A percentile compares a stretch with the other conserved stretches of the same genome.
Evolutionary conservation across 257 asterid species (phyloP).

Genomic region (Solanum chmielewskii): DNA sequence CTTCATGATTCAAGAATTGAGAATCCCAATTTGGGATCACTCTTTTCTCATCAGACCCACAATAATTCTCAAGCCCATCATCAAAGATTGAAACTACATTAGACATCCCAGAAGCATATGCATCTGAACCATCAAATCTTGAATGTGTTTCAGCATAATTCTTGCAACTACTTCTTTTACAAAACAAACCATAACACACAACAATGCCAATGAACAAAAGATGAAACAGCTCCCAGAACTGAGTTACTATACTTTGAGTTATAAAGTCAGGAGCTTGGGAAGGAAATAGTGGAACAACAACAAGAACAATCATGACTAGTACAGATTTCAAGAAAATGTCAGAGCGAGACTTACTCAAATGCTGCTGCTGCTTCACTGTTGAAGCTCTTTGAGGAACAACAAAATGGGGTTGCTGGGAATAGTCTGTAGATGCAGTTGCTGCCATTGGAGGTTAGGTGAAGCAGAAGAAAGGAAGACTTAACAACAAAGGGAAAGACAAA

Average conservation of each 20-base stretch:
- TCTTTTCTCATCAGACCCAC: constrained; percentile 34
- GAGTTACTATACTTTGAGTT: constrained; percentile 18
- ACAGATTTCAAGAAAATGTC: constrained; percentile 38
- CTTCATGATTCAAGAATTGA: neutral
- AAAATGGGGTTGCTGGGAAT: constrained; percentile 26
- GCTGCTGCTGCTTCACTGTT: neutral
- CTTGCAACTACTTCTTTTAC: constrained; percentile 25
- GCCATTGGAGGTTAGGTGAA: constrained; percentile 42
- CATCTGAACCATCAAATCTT: constrained; percentile 10
- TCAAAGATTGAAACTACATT: constrained; percentile 46
- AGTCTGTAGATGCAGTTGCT: constrained; percentile 9
- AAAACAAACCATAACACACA: constrained; percentile 65
- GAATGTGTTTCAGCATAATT: constrained; percentile 12
- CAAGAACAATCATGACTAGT: constrained; percentile 28
- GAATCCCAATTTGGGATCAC: constrained; percentile 16
- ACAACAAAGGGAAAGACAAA: constrained; percentile 14
- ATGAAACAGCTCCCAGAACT: constrained; percentile 71
- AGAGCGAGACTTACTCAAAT: constrained; percentile 36
- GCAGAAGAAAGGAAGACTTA: constrained; percentile 49
- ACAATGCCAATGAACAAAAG: constrained; percentile 72
- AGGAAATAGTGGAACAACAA: constrained; percentile 53
- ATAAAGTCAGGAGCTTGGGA: constrained; percentile 66
- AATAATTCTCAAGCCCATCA: constrained; percentile 33
- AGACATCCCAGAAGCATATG: constrained; percentile 40
- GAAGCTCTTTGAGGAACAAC: constrained; percentile 11